phyloP scores from a whole-genome alignment of 176 grass and related monocot species.

The sorghum (Sorghum bicolor) region DNA sequence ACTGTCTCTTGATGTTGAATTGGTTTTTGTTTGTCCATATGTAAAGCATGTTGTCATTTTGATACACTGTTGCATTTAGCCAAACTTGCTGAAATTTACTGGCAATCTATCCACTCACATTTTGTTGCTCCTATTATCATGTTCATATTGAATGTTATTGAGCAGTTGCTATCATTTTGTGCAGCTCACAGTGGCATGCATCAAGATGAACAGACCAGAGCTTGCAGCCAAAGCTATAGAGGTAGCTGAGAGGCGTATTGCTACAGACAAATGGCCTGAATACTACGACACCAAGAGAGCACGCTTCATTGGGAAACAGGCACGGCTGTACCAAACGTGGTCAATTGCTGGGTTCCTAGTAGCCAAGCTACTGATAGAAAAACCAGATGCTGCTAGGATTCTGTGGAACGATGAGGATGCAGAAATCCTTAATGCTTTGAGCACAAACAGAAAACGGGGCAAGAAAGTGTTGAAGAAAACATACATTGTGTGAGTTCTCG shows the following conservation, averaged over 20 bases:
- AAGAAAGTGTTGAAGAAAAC: slow-evolving; percentile 87
- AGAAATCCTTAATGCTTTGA: slow-evolving; percentile 80
- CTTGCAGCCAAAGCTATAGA: slow-evolving; percentile 81
- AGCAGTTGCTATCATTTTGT: neutral
- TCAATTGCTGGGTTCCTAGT: slow-evolving; percentile 79
- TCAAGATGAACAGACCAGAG: slow-evolving; percentile 86
- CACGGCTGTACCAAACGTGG: slow-evolving; percentile 80
- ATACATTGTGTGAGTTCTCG: slow-evolving; percentile 54
- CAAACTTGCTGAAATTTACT: neutral
- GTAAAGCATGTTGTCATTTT: neutral
- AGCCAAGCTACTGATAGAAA: slow-evolving; percentile 65
- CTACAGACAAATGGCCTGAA: slow-evolving; percentile 80
- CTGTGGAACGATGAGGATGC: slow-evolving; percentile 87
- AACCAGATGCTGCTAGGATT: slow-evolving; percentile 75
- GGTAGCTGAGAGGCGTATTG: slow-evolving; percentile 61
- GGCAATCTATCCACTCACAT: neutral
- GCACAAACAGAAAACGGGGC: slow-evolving; percentile 58
- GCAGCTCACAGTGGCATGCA: slow-evolving; percentile 82
- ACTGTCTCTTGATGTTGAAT: slow-evolving; percentile 26
- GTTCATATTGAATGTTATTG: neutral
- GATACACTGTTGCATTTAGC: neutral
- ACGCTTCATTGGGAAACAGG: slow-evolving; percentile 82
- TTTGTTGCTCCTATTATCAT: neutral
- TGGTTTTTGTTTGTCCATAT: slow-evolving; percentile 6
- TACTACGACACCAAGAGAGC: slow-evolving; percentile 81